Evolutionary conservation across 1,284 basidiomycete genomes (phyloP).

Genomic region (Ceratobasidium sp.): DNA sequence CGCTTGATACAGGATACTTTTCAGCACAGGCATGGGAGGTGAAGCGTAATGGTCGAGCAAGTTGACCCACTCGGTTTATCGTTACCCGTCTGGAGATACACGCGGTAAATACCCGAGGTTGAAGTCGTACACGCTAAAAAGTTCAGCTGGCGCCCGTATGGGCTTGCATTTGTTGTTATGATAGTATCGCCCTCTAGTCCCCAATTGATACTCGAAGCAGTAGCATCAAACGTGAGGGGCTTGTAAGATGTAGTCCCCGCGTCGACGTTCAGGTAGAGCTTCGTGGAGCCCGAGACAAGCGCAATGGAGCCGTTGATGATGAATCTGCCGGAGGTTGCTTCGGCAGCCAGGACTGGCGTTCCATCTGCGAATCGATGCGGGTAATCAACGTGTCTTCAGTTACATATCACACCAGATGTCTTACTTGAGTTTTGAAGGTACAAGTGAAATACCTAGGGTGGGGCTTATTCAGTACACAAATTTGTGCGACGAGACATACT

Average conservation of each 20-base stretch:
- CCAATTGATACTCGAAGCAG: slow-evolving; percentile 62
- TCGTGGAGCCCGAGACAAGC: slow-evolving; percentile 52
- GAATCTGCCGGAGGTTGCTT: slow-evolving; percentile 59
- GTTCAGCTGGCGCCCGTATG: slow-evolving; percentile 58
- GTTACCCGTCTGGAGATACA: slow-evolving; percentile 62
- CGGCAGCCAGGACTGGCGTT: slow-evolving; percentile 60
- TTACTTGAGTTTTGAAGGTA: slow-evolving; percentile 61
- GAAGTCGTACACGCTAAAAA: slow-evolving; percentile 61
- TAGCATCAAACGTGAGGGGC: slow-evolving; percentile 55
- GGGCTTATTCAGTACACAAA: not conserved
- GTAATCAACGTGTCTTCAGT: not conserved
- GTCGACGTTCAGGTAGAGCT: slow-evolving; percentile 59
- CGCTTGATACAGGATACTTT: not conserved
- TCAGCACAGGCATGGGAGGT: slow-evolving; percentile 62
- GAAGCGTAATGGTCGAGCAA: slow-evolving; percentile 57
- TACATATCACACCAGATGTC: slow-evolving; percentile 38
- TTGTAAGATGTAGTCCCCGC: slow-evolving; percentile 58
- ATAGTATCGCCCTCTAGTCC: slow-evolving; percentile 66
- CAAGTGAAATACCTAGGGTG: slow-evolving; percentile 54
- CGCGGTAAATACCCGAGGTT: slow-evolving; percentile 53
- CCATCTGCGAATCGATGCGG: slow-evolving; percentile 50
- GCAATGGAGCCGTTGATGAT: slow-evolving; percentile 58
- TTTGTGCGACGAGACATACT: not conserved
- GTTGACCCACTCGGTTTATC: slow-evolving; percentile 55
- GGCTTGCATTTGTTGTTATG: slow-evolving; percentile 47